Evolutionary conservation across 2,329 filamentous ascomycete genomes (phyloP), one percentile per base, ranked within the genome.

Genomic region (Thielaviopsis ethacetica): DNA sequence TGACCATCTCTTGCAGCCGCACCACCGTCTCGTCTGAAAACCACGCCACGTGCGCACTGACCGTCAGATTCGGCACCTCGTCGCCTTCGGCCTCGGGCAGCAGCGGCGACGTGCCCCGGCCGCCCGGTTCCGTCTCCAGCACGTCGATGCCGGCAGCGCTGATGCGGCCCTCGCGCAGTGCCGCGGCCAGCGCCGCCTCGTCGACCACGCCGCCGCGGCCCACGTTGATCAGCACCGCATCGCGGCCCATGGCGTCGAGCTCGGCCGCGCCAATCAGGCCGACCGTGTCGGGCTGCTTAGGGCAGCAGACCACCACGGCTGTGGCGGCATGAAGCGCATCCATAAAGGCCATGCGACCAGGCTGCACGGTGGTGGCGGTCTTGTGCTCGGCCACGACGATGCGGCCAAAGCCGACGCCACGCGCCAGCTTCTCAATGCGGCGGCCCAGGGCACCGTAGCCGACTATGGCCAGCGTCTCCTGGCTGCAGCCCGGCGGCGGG

Each of bases 141-240:
- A 71, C 70, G 61, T 72, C 70, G 44, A 71, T 64, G 56, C 68
- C 69, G 6, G 69, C 70, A 7, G 70, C 70, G 6, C 67, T 68
- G 30, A 72, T 64, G 52, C 61, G 61, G 12, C 65, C 63, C 59
- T 62, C 64, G 34, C 63, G 63, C 13, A 72, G 57, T 27, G 70
- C 68, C 13, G 65, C 62, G n/a, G 66, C 64, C 44, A 72, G 61
- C 49, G 68, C 69, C n/a, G 65, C 63, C 65, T 72, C 70, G 47
- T 71, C 66, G 22, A 72, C 64, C 47, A 68, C 67, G 27, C 67
- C 68, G 22, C 70, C 70, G 54, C 70, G 66, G 3, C 69, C 69
- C 19, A 64, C 61, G 59, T 67, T 67, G 55, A 66, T 53, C 26
- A 66, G 51, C 10, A 67, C 62, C 7, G 61, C 62, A 57, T 75